Evolutionary conservation across 306 rosid genomes (phyloP), one percentile per base, ranked within the genome.

Genomic region (Trichosanthes truncata): DNA sequence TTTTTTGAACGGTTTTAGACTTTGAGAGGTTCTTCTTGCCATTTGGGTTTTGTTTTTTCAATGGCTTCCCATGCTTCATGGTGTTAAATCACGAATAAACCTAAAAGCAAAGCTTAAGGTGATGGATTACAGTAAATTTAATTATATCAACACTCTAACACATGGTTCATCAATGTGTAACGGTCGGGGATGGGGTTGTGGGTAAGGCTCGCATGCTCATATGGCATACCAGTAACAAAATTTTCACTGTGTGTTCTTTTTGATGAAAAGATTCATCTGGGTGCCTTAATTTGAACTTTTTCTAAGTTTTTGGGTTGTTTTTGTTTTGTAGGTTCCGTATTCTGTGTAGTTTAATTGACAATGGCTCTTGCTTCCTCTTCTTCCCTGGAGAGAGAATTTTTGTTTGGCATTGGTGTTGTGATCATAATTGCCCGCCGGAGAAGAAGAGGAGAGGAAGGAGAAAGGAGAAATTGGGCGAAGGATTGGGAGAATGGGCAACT

Each of bases 161-260:
- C 97, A 41, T 88, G 87, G 91, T 93, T 93, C 90, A 91, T 93
- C 84, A 93, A 93, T 93, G 97, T 74, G 97, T 93, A 23, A 93
- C 97, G 0, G 96, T 93, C 18, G 98, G 98, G 73, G 98, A 93
- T 75, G 98, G 98, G 33, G 96, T 94, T 77, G 97, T 93, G 9
- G 98, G 98, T 33, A 93, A 93, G 84, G 91, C 98, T 51, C 89
- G 94, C 87, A 93, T 93, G 98, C 98, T 93, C 15, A 93, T 93
- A 45, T 93, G 97, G 88, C 91, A 93, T 45, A 91, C 98, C n/a
- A 93, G 93, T 79, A 91, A 93, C 87, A 93, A 88, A 79, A 91
- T 93, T 60, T 97, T 97, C 67, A 93, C 97, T 48, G 98, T 93
- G 84, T 62, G 88, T 49, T 81, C 71, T 83, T 69, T 84, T 56